These are phyloP conservation scores for Septoria linicola DNA, from an alignment of 2,329 filamentous ascomycete genomes.

Conservation along the genomic window DNA sequence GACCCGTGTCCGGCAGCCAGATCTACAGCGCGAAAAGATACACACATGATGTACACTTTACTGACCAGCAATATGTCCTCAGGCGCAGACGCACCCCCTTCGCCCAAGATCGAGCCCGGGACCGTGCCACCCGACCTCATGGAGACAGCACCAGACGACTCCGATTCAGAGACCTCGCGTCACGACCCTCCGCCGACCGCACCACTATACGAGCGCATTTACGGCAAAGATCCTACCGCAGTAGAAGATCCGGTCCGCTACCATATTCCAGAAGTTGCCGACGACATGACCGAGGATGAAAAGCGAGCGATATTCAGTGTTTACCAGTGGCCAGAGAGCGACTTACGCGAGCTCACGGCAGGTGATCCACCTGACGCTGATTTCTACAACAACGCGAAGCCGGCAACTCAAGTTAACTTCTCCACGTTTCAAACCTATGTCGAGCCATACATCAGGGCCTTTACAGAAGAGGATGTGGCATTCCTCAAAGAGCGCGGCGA, in stretches of 20 bases:
- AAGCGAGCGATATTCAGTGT: conserved; percentile 87
- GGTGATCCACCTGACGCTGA: conserved; percentile 90
- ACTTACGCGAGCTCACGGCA: conserved; percentile 80
- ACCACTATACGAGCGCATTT: conserved; percentile 72
- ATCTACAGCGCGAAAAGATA: not conserved
- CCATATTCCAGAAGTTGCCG: conserved; percentile 74
- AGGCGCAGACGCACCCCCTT: conserved; percentile 35
- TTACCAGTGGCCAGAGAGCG: conserved; percentile 73
- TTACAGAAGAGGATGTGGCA: conserved; percentile 89
- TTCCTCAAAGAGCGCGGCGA: conserved; percentile 87
- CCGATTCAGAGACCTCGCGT: conserved; percentile 56
- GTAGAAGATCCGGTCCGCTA: conserved; percentile 91
- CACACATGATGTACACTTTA: not conserved
- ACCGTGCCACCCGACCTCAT: conserved; percentile 45
- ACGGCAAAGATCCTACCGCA: conserved; percentile 87
- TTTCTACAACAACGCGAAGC: conserved; percentile 83
- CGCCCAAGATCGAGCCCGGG: conserved; percentile 35
- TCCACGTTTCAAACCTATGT: conserved; percentile 89
- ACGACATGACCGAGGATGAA: conserved; percentile 79
- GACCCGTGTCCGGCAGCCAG: not conserved
- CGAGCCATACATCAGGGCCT: conserved; percentile 84
- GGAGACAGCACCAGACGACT: conserved; percentile 64
- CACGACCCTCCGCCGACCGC: conserved; percentile 58
- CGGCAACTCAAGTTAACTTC: conserved; percentile 89
- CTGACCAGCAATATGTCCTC: conserved; percentile 17